These are phyloP conservation scores for Chytriomyces sp. DNA, from an alignment of 192 early-diverging fungal genomes.

Conservation along the genomic window DNA sequence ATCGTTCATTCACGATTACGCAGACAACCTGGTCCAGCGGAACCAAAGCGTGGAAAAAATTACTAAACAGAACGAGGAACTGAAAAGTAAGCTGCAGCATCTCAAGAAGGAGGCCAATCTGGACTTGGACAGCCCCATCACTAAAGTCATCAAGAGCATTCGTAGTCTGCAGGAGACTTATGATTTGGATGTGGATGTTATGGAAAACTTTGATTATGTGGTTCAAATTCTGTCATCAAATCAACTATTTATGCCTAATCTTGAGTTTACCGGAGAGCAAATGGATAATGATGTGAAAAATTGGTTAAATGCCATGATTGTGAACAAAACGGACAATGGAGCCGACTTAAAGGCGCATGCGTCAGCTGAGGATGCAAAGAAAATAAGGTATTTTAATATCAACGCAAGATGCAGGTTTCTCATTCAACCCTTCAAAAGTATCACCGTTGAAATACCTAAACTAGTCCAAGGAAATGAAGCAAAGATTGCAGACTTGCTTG, in stretches of 20 bases:
- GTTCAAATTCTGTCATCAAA: conserved; percentile 51
- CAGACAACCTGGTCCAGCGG: conserved; percentile 36
- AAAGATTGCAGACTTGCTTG: conserved; percentile 30
- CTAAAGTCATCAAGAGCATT: conserved; percentile 54
- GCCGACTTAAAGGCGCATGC: neutral
- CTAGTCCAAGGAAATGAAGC: neutral
- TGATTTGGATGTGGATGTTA: conserved; percentile 44
- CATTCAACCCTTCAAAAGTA: neutral
- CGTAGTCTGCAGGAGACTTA: conserved; percentile 37
- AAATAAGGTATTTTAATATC: neutral
- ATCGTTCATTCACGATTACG: conserved; percentile 44
- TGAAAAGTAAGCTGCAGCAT: conserved; percentile 39
- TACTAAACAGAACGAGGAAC: conserved; percentile 37
- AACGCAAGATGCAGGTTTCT: no score
- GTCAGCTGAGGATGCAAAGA: neutral
- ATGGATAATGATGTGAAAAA: conserved; percentile 49
- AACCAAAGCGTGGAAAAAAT: conserved; percentile 28
- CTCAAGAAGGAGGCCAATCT: conserved; percentile 35
- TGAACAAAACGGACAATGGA: conserved; percentile 17
- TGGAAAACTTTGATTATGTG: conserved; percentile 51
- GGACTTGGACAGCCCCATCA: conserved; percentile 53
- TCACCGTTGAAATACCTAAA: neutral
- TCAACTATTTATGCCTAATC: conserved; percentile 49
- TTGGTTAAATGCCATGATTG: conserved; percentile 49
- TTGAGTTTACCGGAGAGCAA: conserved; percentile 36